These are phyloP conservation scores for Circinella minor DNA, from an alignment of 371 early-diverging fungal genomes.

Conservation along the genomic window DNA sequence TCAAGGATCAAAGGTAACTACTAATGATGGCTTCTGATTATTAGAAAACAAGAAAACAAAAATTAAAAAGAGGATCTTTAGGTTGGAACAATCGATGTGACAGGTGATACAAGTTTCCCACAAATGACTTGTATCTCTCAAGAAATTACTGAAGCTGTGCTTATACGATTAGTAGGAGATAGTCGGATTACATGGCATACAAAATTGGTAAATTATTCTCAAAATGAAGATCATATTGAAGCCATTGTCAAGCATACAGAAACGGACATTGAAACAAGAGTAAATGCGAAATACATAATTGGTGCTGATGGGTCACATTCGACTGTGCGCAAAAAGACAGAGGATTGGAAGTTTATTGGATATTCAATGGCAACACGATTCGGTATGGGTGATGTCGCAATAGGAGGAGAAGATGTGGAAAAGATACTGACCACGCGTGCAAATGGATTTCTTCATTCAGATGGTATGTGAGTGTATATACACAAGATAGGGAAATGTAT, in stretches of 20 bases:
- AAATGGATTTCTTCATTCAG: constrained; percentile 7
- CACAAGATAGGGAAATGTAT: background rate
- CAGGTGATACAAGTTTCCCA: constrained; percentile 31
- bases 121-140: constrained; percentile 39
- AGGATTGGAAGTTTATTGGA: constrained; percentile 43
- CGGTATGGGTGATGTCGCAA: constrained; percentile 32
- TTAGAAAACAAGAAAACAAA: background rate
- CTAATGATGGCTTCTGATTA: background rate
- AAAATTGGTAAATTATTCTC: constrained; percentile 30
- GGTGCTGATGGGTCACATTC: constrained; percentile 53
- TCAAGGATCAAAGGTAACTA: constrained; percentile 19
- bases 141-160: constrained; percentile 33
- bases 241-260: constrained; percentile 11
- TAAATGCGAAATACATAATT: constrained; percentile 33
- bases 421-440: constrained; percentile 2
- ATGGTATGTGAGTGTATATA: background rate
- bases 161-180: constrained; percentile 14
- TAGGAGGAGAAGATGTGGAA: constrained; percentile 15
- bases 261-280: background rate
- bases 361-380: constrained; percentile 30
- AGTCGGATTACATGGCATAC: constrained; percentile 33
- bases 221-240: constrained; percentile 31
- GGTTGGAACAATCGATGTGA: constrained; percentile 9
- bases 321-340: constrained; percentile 23
- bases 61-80: background rate